Base-by-base conservation (phyloP, 345 rosid species). In the Linum lewisii region DNA sequence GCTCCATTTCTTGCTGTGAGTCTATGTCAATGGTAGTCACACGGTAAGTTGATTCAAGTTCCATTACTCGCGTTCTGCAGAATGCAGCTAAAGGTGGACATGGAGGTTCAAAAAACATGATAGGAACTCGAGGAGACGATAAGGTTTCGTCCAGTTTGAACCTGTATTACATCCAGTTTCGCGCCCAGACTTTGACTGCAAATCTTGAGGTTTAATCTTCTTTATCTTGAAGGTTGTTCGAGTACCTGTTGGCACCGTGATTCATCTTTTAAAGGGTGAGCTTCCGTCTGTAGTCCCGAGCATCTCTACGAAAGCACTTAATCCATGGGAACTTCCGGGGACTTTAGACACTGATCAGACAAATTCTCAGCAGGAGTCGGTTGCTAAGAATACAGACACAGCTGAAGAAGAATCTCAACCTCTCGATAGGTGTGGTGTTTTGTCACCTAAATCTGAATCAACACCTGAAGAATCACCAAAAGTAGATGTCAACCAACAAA, bases 301-400 rank as follows among this genome's bases (percentile, higher is more conserved):
- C 5, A 45, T 16, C 54, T 73, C 86, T 49, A 69, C 69, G 2
- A 59, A 62, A 61, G 78, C 73, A 69, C 69, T 79, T 68, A 93
- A 88, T 76, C 98, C 97, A 2, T 92, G 97, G 97, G 98, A 92
- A 20, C 84, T 85, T 79, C 97, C 94, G 0, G 97, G 97, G 18
- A 66, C 74, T 25, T 78, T 92, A 44, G 84, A 57, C 57, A 67
- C 66, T 20, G 76, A 75, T 54, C 69, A 74, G 45, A 66, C 72
- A 29, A 66, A 63, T 52, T n/a, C 55, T 53, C 51, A 69, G 42
- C 65, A 62, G 57, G 71, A 69, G 53, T 19, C 63, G 25, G 57
- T 54, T 51, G 66, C 61, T 14, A 44, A n/a, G n/a, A n/a, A n/a
- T n/a, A 61, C 58, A 72, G 58, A 21, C 49, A 21, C 20, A 55